Evolutionary conservation across 108 stramenopile species (phyloP), one percentile per base, ranked within the genome.

Genomic region (Cyclotella cryptica): DNA sequence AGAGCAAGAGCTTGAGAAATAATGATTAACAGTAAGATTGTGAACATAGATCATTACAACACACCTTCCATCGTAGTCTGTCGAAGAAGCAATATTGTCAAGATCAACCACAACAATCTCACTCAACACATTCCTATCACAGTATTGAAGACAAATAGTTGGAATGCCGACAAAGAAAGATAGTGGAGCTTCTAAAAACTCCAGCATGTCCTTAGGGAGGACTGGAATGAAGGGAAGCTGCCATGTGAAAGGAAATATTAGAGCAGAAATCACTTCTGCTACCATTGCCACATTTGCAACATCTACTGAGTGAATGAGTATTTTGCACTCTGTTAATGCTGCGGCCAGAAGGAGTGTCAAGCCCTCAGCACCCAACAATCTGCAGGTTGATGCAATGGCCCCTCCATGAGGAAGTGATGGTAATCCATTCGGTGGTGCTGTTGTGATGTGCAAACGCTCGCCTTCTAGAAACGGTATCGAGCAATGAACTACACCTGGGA

Each of bases 191-290:
- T 96, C 94, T 44, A 93, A 84, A 69, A 96, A 87, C 61, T 93
- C 92, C 24, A 93, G 69, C 94, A 96, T 96, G 26, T 75, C 88
- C 57, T 84, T 60, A 0, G 94, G 94, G 13, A 96, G 84, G 19
- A 96, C 88, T 13, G 92, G 92, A 79, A 96, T 89, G 64, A 89
- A 96, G 6, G 94, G 94, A n/a, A 93, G 65, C 42, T 90, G 85
- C 94, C 94, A 96, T 10, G 58, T 69, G 74, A 96, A 96, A 3
- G 94, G 94, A 63, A 93, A 96, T n/a, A 88, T 90, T 1, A 96
- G 60, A 12, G 94, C 92, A 24, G 90, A 89, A 52, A 93, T 80
- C 18, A 93, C 92, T 72, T 96, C 94, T 55, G 92, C 91, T 10
- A 93, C 94, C 90, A 96, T 90, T 6, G 89, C 88, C 52, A 93